A percentile compares a stretch with the other conserved stretches of the same genome.
These are phyloP conservation scores for Arachis stenosperma DNA, from an alignment of 306 rosid genomes.

Conservation along the genomic window DNA sequence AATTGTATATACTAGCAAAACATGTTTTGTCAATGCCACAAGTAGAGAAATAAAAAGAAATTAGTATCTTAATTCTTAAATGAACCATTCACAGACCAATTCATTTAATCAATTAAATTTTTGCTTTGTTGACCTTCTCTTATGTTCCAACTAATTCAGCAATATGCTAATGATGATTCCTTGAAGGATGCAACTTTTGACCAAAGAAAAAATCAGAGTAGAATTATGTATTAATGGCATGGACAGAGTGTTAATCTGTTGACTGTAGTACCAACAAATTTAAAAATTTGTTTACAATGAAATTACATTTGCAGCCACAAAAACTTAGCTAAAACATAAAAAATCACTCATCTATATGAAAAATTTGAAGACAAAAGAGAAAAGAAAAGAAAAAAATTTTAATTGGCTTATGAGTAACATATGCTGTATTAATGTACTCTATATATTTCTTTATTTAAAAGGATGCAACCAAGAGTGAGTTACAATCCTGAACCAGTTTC, in stretches of 20 bases:
- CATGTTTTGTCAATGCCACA: too few relatives aligned
- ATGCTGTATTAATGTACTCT: constrained; percentile 13
- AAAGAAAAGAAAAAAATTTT: neutral
- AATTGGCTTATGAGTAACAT: constrained; percentile 25
- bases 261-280: neutral
- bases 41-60: too few relatives aligned
- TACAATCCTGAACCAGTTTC: constrained; percentile 40
- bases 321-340: constrained; percentile 39
- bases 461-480: constrained; percentile 62
- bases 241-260: neutral
- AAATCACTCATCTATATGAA: constrained; percentile 1
- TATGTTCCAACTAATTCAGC: too few relatives aligned
- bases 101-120: too few relatives aligned
- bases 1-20: too few relatives aligned
- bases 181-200: neutral
- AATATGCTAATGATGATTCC: too few relatives aligned
- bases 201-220: neutral
- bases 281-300: constrained; percentile 26
- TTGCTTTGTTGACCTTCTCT: too few relatives aligned
- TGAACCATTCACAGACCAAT: too few relatives aligned
- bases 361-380: neutral
- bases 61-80: too few relatives aligned
- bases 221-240: neutral
- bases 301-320: constrained; percentile 40
- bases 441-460: constrained; percentile 33